phyloP scores from a whole-genome alignment of 768 basidiomycete genomes.

The Lactifluus echinatus region DNA sequence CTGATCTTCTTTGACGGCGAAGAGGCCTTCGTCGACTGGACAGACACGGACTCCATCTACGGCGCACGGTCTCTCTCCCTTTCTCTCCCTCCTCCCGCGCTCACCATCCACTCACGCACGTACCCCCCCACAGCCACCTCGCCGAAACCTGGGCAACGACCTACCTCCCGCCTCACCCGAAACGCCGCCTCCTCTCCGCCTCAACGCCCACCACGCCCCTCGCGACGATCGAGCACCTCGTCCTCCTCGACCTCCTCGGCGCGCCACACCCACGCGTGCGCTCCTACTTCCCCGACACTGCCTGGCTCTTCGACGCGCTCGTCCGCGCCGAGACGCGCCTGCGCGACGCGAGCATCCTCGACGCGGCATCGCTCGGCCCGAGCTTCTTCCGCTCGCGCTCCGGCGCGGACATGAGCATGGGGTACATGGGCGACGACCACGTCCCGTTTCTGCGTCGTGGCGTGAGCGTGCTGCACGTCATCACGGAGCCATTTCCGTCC shows the following conservation, averaged over 20 bases:
- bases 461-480: conserved; percentile 84
- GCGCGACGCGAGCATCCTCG: conserved; percentile 50
- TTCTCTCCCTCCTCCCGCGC: neutral
- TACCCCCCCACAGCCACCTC: conserved; percentile 54
- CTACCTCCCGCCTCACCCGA: conserved; percentile 50
- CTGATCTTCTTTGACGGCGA: conserved; percentile 97
- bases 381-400: conserved; percentile 62
- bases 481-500: conserved; percentile 77
- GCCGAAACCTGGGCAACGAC: conserved; percentile 75
- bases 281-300: conserved; percentile 81
- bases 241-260: conserved; percentile 90
- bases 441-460: conserved; percentile 78
- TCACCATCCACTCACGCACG: neutral
- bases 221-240: conserved; percentile 76
- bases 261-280: conserved; percentile 63
- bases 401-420: conserved; percentile 32
- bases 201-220: conserved; percentile 50
- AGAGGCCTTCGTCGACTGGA: conserved; percentile 91
- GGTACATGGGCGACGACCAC: conserved; percentile 87
- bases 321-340: conserved; percentile 63
- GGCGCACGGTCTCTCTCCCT: conserved; percentile 69
- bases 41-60: conserved; percentile 82
- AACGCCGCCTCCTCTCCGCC: conserved; percentile 45
- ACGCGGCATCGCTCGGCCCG: conserved; percentile 31
- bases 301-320: conserved; percentile 86